phyloP scores from a whole-genome alignment of 148 eudicot species.

The Amaranthus palmeri region DNA sequence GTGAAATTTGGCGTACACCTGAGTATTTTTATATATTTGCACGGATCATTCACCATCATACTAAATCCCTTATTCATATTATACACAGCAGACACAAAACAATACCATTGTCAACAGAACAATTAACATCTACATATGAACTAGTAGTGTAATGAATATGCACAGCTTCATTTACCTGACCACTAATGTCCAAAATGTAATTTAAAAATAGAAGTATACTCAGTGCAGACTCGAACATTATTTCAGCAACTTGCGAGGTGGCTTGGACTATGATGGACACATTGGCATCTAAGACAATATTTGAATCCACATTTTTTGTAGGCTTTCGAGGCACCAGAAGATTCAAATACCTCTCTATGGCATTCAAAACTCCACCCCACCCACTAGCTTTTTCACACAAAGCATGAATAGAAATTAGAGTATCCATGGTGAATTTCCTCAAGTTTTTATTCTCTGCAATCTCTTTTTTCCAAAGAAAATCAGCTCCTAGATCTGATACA shows the following conservation, averaged over 20 bases:
- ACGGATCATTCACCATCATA: no score
- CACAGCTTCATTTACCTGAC: conserved; percentile 59
- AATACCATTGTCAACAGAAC: no score
- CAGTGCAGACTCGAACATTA: conserved; percentile 81
- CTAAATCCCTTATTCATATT: no score
- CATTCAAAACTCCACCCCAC: conserved; percentile 74
- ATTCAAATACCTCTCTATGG: conserved; percentile 64
- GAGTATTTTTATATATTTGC: no score
- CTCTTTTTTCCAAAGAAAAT: conserved; percentile 69
- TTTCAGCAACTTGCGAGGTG: conserved; percentile 80
- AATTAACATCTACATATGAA: not conserved
- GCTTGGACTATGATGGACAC: conserved; percentile 57
- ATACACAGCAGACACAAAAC: no score
- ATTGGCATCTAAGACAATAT: conserved; percentile 42
- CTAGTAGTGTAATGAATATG: not conserved
- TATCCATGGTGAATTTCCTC: conserved; percentile 70
- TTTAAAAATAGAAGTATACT: conserved; percentile 64
- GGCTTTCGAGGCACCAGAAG: conserved; percentile 70
- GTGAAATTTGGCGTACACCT: no score
- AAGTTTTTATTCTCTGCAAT: conserved; percentile 56
- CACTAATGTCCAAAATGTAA: conserved; percentile 70
- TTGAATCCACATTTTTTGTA: conserved; percentile 41
- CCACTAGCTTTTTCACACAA: conserved; percentile 56
- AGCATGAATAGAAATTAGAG: conserved; percentile 58
- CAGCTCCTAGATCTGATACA: conserved; percentile 65